Evolutionary conservation across 2,329 filamentous ascomycete species (phyloP), one percentile per base, ranked within the genome.

Genomic region (Verticillium nubilum): DNA sequence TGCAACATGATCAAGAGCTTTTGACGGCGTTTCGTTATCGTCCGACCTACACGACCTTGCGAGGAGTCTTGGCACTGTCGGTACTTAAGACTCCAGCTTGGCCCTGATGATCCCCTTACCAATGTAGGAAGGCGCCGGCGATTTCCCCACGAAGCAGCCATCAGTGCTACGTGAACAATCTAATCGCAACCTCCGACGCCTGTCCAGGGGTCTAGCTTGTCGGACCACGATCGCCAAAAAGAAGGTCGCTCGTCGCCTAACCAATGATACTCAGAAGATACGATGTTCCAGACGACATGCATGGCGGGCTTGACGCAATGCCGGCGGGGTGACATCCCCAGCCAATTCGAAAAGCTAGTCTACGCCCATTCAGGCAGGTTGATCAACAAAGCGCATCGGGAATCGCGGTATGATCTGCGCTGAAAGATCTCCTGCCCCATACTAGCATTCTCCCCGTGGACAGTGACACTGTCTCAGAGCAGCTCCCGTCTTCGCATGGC

Each of bases 391-490:
- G n/a, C 27, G 52, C 28, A 3, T 35, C 58, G 54, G 55, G 19
- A 60, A 62, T 62, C 60, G 61, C 61, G 37, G 57, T 58, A 56
- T 58, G 61, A 63, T 63, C 61, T 62, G 60, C 61, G 59, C 62
- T 54, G 42, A 9, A 19, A 58, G 56, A 57, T 58, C 61, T 61
- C 61, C 61, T 63, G 61, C 61, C 61, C 50, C 54, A 63, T 58
- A 58, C 58, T 62, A 47, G 28, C 53, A 29, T 57, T 60, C 37
- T 27, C 60, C 29, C 61, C 60, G 61, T 57, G 60, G 28, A 4
- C 17, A 25, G 26, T 50, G 56, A 33, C 52, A 54, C 6, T 29
- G 17, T 54, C 52, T 9, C 12, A 54, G 4, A 25, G 52, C 52
- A 19, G 60, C 60, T 56, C 58, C 61, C 58, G 29, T 60, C 61